Percentiles rank a stretch among this genome's conserved stretches.
These are phyloP conservation scores for Ophiostoma perfectum DNA, from an alignment of 2,329 filamentous ascomycete species.

Conservation along the genomic window DNA sequence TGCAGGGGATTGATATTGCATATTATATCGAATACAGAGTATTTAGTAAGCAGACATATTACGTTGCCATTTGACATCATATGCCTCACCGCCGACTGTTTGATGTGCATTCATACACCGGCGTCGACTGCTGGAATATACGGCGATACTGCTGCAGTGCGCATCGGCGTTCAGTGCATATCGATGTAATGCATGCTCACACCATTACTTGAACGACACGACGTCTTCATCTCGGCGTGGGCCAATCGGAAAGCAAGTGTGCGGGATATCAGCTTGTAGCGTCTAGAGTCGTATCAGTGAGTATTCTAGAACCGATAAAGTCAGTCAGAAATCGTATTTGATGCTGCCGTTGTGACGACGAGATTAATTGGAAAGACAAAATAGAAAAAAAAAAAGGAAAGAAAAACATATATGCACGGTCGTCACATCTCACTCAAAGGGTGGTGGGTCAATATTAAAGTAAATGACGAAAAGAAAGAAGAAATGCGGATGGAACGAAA, in stretches of 20 bases:
- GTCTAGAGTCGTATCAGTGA: neutral
- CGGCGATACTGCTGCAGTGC: neutral
- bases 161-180: neutral
- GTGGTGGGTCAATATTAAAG: neutral
- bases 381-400: neutral
- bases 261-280: neutral
- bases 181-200: neutral
- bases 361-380: neutral
- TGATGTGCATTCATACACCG: neutral
- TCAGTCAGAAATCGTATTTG: neutral
- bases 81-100: conserved; percentile 6
- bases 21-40: neutral
- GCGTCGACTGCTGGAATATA: neutral
- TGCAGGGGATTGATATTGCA: neutral
- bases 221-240: conserved; percentile 15
- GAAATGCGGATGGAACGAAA: neutral
- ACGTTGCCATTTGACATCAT: neutral
- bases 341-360: too few species aligned
- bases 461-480: neutral
- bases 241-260: conserved; percentile 15
- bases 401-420: neutral
- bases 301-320: conserved; percentile 1
- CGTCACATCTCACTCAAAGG: conserved; percentile 4
- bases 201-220: neutral
- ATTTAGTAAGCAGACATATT: neutral